Conservation (phyloP, 2,329 filamentous ascomycete genomes). For the Dactylonectria estremocensis region DNA sequence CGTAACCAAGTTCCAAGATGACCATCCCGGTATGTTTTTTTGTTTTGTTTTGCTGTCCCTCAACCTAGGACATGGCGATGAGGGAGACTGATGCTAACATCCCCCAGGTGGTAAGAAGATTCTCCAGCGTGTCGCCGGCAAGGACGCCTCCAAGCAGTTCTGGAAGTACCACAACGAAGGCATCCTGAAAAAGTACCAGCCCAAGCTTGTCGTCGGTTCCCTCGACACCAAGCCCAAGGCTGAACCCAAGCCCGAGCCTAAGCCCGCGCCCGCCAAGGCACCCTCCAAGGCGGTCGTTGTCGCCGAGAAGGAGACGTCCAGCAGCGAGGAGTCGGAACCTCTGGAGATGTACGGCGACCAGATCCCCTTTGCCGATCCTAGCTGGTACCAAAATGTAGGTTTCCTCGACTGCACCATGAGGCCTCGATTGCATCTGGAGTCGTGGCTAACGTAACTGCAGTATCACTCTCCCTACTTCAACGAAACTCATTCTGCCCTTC, state of each 20-base stretch:
- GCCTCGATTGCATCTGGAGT: no score
- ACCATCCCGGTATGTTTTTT: constrained; percentile 78
- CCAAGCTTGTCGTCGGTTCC: constrained; percentile 85
- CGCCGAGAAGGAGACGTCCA: constrained; percentile 62
- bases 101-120: constrained; percentile 74
- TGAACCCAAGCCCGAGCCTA: constrained; percentile 59
- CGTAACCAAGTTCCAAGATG: constrained; percentile 88
- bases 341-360: constrained; percentile 89
- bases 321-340: constrained; percentile 72
- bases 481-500: constrained; percentile 91
- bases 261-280: constrained; percentile 51
- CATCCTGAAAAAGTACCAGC: constrained; percentile 89
- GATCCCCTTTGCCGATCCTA: constrained; percentile 92
- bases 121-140: constrained; percentile 73
- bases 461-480: constrained; percentile 98
- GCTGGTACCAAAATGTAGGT: constrained; percentile 93
- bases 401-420: neutral
- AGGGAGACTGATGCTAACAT: constrained; percentile 29
- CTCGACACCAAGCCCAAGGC: constrained; percentile 88
- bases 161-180: constrained; percentile 88
- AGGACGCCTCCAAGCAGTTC: constrained; percentile 78
- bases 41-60: no score
- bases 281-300: constrained; percentile 55
- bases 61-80: neutral
- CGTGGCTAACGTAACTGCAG: constrained; percentile 61